Percentiles rank a stretch among this genome's conserved stretches.
Evolutionary conservation across 2,329 filamentous ascomycete species (phyloP).

Genomic region (Blastomyces parvus): DNA sequence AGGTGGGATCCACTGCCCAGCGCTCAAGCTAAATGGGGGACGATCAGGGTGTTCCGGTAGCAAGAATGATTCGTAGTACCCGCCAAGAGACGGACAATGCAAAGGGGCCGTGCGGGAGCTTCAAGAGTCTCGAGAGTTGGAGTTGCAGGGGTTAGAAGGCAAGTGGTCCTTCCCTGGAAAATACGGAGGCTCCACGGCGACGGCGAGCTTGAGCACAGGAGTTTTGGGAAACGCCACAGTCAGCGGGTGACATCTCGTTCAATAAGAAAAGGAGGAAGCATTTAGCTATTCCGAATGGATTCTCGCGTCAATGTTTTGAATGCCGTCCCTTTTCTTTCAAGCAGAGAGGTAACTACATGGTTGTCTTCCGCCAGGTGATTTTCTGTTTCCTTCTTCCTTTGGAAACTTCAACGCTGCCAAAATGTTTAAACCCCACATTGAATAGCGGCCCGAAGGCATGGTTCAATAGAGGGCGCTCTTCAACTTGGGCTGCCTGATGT

Average conservation of each 20-base stretch:
- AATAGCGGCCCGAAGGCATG: not conserved
- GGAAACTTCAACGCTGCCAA: not conserved
- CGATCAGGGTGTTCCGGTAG: not conserved
- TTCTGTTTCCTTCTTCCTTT: not conserved
- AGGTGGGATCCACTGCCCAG: not conserved
- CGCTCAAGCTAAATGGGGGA: not conserved
- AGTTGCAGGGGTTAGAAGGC: not conserved
- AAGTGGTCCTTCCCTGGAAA: not conserved
- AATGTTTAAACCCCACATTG: not conserved
- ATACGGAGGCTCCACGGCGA: not conserved
- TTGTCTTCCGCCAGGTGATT: not conserved
- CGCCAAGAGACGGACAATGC: conserved; percentile 4
- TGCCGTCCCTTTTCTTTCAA: not conserved
- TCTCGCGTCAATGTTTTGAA: not conserved
- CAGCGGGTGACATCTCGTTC: not conserved
- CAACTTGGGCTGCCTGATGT: not conserved
- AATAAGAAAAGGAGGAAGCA: not conserved
- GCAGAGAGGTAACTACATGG: not conserved
- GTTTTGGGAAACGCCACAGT: not conserved
- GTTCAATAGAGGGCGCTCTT: not conserved
- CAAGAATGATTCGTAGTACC: not conserved
- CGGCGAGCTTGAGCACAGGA: no score
- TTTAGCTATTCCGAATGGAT: not conserved
- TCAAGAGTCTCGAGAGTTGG: not conserved
- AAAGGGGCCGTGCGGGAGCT: conserved; percentile 5